A percentile compares a stretch with the other conserved stretches of the same genome.
Evolutionary conservation across 768 basidiomycete species (phyloP).

Genomic region (Hypsizygus marmoreus): DNA sequence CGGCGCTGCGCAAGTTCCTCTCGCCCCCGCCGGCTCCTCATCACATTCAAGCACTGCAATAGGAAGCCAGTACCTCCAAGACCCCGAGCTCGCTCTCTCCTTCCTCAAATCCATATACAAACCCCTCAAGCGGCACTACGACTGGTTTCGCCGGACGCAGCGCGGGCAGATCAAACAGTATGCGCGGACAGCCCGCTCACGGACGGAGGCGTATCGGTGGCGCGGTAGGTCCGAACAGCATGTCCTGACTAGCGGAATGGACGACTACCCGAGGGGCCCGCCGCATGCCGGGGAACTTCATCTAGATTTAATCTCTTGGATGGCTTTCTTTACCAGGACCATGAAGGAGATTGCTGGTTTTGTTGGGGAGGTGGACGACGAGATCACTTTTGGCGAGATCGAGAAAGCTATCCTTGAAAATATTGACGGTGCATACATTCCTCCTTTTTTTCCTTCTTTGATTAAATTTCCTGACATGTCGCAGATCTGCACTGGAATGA

Average conservation of each 20-base stretch:
- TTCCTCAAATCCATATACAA: constrained; percentile 83
- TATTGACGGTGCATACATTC: constrained; percentile 73
- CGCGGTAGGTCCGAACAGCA: constrained; percentile 84
- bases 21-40: constrained; percentile 29
- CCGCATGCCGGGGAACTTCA: constrained; percentile 93
- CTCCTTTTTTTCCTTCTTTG: not conserved
- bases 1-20: constrained; percentile 49
- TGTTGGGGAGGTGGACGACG: constrained; percentile 85
- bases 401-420: constrained; percentile 83
- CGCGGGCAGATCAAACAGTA: constrained; percentile 93
- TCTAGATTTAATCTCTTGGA: constrained; percentile 92
- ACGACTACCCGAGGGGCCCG: constrained; percentile 91
- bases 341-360: constrained; percentile 91
- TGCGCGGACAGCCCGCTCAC: constrained; percentile 78
- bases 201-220: constrained; percentile 93
- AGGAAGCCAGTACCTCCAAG: constrained; percentile 51
- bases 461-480: not conserved
- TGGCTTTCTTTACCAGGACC: constrained; percentile 93
- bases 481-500: constrained; percentile 94
- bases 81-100: constrained; percentile 59
- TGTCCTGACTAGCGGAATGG: constrained; percentile 93
- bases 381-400: constrained; percentile 70
- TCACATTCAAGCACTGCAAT: constrained; percentile 16
- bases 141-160: constrained; percentile 96
- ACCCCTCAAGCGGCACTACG: constrained; percentile 87